Conservation (phyloP, 1,284 basidiomycete species). For the Nidula niveotomentosa region DNA sequence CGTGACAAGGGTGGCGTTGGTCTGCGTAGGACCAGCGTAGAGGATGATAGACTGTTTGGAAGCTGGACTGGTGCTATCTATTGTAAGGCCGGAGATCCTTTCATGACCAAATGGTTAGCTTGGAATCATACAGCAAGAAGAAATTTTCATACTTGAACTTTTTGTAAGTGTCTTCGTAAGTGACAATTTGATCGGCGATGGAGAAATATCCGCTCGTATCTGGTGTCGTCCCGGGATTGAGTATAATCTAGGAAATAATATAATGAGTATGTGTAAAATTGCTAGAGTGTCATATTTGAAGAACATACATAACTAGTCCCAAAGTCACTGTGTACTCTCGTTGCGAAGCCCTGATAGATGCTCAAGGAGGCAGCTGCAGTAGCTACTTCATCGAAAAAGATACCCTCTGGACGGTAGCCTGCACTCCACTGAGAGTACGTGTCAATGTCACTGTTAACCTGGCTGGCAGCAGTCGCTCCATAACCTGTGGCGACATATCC, state of each 20-base stretch:
- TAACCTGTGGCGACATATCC: constrained; percentile 32
- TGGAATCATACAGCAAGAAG: background rate
- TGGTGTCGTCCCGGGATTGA: background rate
- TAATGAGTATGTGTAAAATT: background rate
- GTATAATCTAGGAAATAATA: background rate
- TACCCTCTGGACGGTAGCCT: constrained; percentile 27
- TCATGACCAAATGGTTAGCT: background rate
- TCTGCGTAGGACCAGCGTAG: background rate
- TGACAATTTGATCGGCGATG: background rate
- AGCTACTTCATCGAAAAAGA: constrained; percentile 36
- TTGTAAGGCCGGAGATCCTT: background rate
- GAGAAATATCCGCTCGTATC: background rate
- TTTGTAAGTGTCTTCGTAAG: background rate
- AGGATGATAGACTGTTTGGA: background rate
- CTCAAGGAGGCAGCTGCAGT: background rate
- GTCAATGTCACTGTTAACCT: constrained; percentile 18
- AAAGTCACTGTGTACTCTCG: background rate
- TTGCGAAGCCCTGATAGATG: background rate
- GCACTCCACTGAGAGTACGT: constrained; percentile 30
- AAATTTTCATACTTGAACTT: background rate
- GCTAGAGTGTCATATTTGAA: background rate
- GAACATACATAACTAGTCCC: background rate
- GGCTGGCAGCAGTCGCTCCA: constrained; percentile 11
- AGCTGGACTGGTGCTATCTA: background rate
- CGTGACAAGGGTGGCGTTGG: background rate